These are phyloP conservation scores for Trichoderma sp. DNA, from an alignment of 2,329 filamentous ascomycete species.

Conservation along the genomic window DNA sequence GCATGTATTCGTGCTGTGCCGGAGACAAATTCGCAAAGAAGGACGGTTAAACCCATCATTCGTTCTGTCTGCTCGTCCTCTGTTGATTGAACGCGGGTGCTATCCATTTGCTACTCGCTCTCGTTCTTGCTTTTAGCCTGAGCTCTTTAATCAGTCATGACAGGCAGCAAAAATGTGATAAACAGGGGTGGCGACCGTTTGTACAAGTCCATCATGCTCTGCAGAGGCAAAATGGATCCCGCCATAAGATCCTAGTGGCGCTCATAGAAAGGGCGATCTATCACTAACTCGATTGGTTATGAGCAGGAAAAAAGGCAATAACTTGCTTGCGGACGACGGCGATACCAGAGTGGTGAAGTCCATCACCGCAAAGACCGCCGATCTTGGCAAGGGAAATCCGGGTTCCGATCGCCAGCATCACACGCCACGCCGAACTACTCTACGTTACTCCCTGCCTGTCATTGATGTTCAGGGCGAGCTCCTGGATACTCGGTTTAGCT, in stretches of 20 bases:
- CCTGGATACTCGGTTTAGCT: neutral
- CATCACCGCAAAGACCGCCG: neutral
- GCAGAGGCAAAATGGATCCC: neutral
- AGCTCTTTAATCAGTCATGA: constrained; percentile 5
- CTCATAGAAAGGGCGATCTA: neutral
- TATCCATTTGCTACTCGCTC: neutral
- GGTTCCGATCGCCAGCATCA: constrained; percentile 22
- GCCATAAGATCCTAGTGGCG: neutral
- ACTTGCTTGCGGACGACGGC: constrained; percentile 12
- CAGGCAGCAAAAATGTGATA: neutral
- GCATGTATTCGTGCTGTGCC: neutral
- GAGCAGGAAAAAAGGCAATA: constrained; percentile 7
- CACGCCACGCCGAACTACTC: constrained; percentile 16
- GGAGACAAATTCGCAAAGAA: neutral
- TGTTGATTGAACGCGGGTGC: neutral
- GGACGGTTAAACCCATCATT: neutral
- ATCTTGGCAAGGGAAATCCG: constrained; percentile 9
- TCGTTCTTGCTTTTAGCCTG: neutral
- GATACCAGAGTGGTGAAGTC: constrained; percentile 11
- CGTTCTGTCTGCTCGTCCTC: neutral
- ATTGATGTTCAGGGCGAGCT: neutral
- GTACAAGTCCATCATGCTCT: neutral
- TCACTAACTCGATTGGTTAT: constrained; percentile 16
- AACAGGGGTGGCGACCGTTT: neutral
- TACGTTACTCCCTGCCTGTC: neutral